Percentiles rank a stretch among this genome's conserved stretches.
Conservation (phyloP, 768 basidiomycete genomes). For the Tephrocybe sp. region DNA sequence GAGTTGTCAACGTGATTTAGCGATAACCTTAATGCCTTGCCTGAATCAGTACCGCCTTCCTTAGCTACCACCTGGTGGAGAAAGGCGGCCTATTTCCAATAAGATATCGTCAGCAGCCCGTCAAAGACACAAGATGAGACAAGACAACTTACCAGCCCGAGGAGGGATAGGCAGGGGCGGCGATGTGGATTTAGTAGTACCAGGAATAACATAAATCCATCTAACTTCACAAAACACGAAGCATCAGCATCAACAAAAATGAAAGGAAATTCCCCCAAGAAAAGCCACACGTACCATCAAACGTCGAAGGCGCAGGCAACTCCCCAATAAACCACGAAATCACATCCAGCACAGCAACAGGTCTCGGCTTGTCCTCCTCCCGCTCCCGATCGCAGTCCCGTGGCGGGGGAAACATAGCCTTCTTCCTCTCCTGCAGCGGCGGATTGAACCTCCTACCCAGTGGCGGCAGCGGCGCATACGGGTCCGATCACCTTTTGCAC, state of each 20-base stretch:
- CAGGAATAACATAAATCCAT: constrained; percentile 77
- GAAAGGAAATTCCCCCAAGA: neutral
- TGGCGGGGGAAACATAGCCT: constrained; percentile 8
- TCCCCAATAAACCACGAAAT: constrained; percentile 17
- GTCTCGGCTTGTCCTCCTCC: constrained; percentile 13
- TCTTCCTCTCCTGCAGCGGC: constrained; percentile 5
- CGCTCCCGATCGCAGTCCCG: neutral
- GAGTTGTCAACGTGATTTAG: no score
- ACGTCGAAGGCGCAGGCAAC: constrained; percentile 26
- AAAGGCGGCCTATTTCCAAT: no score
- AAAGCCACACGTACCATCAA: constrained; percentile 72
- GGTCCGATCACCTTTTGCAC: no score
- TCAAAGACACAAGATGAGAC: neutral
- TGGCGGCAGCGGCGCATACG: constrained; percentile 6
- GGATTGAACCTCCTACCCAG: constrained; percentile 7
- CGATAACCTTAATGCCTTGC: no score
- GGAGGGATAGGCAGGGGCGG: constrained; percentile 57
- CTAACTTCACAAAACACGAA: constrained; percentile 53
- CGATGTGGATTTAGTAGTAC: constrained; percentile 49
- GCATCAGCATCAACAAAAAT: neutral
- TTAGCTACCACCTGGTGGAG: constrained; percentile 46
- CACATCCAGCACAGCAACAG: constrained; percentile 6
- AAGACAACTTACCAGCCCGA: constrained; percentile 38
- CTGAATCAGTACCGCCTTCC: no score
- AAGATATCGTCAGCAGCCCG: no score